phyloP scores from a whole-genome alignment of 2,329 filamentous ascomycete species.

The Trichoderma koningiopsis region DNA sequence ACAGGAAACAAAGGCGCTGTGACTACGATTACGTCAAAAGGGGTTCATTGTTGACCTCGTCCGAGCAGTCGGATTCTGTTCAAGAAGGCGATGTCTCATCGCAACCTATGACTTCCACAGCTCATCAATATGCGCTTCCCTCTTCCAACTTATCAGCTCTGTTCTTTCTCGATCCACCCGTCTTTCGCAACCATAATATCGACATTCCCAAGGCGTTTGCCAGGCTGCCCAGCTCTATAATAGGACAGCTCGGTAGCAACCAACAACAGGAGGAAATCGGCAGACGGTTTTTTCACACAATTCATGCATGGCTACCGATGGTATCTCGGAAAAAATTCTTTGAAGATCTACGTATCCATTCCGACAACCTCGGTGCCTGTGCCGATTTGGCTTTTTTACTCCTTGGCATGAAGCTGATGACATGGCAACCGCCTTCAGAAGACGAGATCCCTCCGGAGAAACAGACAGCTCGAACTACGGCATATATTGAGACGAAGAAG shows the following conservation, averaged over 20 bases:
- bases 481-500: background rate
- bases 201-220: background rate
- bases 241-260: background rate
- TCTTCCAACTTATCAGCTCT: conserved; percentile 7
- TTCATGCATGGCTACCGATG: conserved; percentile 3
- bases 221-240: conserved; percentile 2
- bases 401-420: conserved; percentile 5
- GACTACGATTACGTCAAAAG: conserved; percentile 9
- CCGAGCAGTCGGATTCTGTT: background rate
- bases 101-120: background rate
- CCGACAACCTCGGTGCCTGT: background rate
- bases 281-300: background rate
- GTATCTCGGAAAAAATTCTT: conserved; percentile 4
- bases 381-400: conserved; percentile 3
- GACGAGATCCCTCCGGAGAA: background rate
- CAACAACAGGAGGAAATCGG: conserved; percentile 1
- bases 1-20: conserved; percentile 2
- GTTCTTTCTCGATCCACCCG: conserved; percentile 9
- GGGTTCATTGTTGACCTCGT: background rate
- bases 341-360: background rate
- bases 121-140: background rate
- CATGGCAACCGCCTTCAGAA: conserved; percentile 4
- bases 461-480: background rate
- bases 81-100: conserved; percentile 1
- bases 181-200: conserved; percentile 11